phyloP scores from a whole-genome alignment of 177 flowering plant species.

The Vitis hybrid region DNA sequence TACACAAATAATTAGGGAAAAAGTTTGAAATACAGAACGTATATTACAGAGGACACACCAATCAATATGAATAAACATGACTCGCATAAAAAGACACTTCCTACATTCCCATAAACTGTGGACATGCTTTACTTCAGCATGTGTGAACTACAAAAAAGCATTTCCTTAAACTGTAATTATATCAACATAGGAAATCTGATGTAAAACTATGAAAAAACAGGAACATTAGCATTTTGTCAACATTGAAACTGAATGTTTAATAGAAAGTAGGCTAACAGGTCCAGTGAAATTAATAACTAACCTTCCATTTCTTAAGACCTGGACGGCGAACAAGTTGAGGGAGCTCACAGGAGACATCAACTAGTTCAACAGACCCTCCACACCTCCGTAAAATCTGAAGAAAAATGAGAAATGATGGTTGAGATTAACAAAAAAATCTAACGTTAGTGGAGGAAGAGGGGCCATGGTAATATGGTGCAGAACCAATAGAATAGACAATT shows the following conservation, averaged over 20 bases:
- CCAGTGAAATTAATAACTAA: conserved; percentile 21
- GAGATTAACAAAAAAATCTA: not conserved
- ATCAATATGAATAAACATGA: too few relatives aligned
- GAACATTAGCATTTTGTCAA: not conserved
- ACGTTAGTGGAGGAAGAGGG: not conserved
- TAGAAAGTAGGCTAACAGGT: not conserved
- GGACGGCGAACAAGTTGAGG: conserved; percentile 83
- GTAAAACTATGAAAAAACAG: not conserved
- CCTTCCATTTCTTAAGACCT: conserved; percentile 94
- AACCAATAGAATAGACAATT: not conserved
- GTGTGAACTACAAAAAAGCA: not conserved
- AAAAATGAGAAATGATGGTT: conserved; percentile 8
- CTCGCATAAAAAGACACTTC: too few relatives aligned
- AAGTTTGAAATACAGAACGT: too few relatives aligned
- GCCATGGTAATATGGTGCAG: not conserved
- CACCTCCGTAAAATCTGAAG: conserved; percentile 78
- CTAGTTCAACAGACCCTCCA: conserved; percentile 81
- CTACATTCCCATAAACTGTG: too few relatives aligned
- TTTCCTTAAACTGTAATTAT: not conserved
- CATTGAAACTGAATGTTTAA: not conserved
- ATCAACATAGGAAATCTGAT: not conserved
- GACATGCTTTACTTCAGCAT: not conserved
- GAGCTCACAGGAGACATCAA: conserved; percentile 85
- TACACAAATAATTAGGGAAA: too few relatives aligned
- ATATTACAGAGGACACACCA: too few relatives aligned